Base-by-base conservation (phyloP, 2,329 filamentous ascomycete genomes). In the Ilyonectria mors-panacis region DNA sequence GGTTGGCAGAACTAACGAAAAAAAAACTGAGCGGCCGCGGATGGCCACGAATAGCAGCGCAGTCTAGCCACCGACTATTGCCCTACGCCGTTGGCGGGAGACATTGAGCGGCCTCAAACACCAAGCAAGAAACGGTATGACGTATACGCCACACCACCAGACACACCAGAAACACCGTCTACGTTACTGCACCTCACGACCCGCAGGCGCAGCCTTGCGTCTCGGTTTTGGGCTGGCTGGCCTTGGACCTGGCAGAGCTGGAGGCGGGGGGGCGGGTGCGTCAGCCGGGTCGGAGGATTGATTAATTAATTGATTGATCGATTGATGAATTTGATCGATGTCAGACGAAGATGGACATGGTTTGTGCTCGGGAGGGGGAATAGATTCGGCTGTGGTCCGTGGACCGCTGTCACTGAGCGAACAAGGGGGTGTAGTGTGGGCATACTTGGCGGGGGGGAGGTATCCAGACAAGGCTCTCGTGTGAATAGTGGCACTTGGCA, bases 91-190 rank as follows among this genome's bases (percentile, higher is more conserved):
- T 57, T 63, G 59, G 59, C 42, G 58, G 59, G 47, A 61, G 39
- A 66, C 70, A 23, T 55, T 53, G 63, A 72, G 65, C 63, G 61
- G 69, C 61, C 64, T 73, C 59, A 55, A 67, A 67, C 63, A 57
- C 60, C 66, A 73, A 72, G 70, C 72, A 74, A 54, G 68, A 50
- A 67, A 72, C 63, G 61, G 56, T 63, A 61, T 63, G 56, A 65
- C 63, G 69, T 58, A 59, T 58, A 58, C 69, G 72, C 72, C 70
- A 69, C 70, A 65, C 21, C 47, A 42, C 30, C 30, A 63, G 55
- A 65, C 58, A 59, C 30, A 56, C 35, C 45, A 42, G 42, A 68
- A 51, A 58, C 55, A 65, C 39, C 51, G 50, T 39, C n/a, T 60
- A n/a, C 35, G 45, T 39, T 47, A 35, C 59, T 21, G 28, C 45